Evolutionary conservation across 2,329 filamentous ascomycete genomes (phyloP), one percentile per base, ranked within the genome.

Genomic region (Arthrobotrys iridis): DNA sequence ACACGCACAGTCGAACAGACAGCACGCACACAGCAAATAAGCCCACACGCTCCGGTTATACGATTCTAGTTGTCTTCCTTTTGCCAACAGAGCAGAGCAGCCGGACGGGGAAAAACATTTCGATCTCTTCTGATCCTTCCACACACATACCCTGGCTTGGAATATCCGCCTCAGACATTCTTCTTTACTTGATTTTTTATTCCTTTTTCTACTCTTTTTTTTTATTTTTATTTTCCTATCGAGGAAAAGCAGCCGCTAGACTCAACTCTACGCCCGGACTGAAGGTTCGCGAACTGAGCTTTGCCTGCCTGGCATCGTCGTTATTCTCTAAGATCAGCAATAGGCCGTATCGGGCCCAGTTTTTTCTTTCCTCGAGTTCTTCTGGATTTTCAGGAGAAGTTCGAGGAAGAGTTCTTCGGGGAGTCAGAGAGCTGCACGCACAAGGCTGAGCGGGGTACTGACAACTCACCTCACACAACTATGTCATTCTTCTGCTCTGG

Each of bases 401-500:
- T 52, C 6, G 15, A 40, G 20, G 30, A 50, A 37, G 41, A 18
- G 26, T n/a, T 6, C 20, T 58, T 52, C 30, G 50, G 50, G 50
- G 30, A 55, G 30, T 52, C 15, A 18, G 30, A 20, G 6, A 37
- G 18, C 50, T 55, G 50, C 50, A 55, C 15, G 11, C 10, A 55
- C 30, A 7, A 30, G 46, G 43, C 43, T 43, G 65, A 74, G 70
- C 70, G 70, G 70, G 70, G 70, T 74, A 66, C 55, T 67, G 48
- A 48, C 40, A 33, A 45, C 43, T 55, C 48, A 67, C 50, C 64
- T 58, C 41, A 52, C 64, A 68, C 22, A 60, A 70, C 48, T 62
- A 74, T 74, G 70, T 66, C 70, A 74, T 74, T 65, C 46, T 41
- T 59, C 37, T 67, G 52, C 30, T 37, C 66, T 46, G 52, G 50